Conservation (phyloP, 2,329 filamentous ascomycete genomes). For the Diaporthe destruens region DNA sequence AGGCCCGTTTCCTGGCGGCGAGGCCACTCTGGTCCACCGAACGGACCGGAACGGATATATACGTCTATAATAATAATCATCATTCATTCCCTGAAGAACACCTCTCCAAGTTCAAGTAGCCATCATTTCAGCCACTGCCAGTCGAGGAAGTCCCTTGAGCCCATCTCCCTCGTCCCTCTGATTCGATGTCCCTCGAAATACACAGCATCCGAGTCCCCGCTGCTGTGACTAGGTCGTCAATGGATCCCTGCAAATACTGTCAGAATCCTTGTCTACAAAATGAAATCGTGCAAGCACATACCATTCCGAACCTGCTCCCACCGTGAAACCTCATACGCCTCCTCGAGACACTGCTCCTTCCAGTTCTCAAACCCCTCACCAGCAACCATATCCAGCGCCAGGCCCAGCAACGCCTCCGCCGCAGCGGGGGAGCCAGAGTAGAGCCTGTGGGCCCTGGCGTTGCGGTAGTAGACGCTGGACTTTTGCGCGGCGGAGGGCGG, state of each 20-base stretch:
- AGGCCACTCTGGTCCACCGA: neutral
- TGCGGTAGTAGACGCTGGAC: neutral
- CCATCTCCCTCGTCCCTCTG: neutral
- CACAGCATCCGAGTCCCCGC: too few species aligned
- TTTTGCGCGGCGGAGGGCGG: neutral
- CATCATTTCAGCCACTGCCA: neutral
- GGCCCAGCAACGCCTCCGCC: constrained; percentile 2
- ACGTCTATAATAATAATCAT: neutral
- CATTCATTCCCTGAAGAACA: neutral
- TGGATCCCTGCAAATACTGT: neutral
- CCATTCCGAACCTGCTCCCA: neutral
- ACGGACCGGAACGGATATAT: too few species aligned
- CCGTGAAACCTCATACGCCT: constrained; percentile 5
- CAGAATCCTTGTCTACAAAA: neutral
- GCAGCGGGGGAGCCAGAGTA: neutral
- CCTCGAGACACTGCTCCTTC: constrained; percentile 22
- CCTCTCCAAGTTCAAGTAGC: neutral
- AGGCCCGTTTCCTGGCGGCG: neutral
- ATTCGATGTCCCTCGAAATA: neutral
- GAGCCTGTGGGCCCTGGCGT: constrained; percentile 3
- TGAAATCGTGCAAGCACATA: fast-evolving
- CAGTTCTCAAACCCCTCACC: neutral
- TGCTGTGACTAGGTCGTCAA: neutral
- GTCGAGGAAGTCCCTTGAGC: neutral
- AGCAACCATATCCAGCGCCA: constrained; percentile 12